Evolutionary conservation across 805 yeast genomes (phyloP).

Genomic region (Metschnikowia drakensbergensis): DNA sequence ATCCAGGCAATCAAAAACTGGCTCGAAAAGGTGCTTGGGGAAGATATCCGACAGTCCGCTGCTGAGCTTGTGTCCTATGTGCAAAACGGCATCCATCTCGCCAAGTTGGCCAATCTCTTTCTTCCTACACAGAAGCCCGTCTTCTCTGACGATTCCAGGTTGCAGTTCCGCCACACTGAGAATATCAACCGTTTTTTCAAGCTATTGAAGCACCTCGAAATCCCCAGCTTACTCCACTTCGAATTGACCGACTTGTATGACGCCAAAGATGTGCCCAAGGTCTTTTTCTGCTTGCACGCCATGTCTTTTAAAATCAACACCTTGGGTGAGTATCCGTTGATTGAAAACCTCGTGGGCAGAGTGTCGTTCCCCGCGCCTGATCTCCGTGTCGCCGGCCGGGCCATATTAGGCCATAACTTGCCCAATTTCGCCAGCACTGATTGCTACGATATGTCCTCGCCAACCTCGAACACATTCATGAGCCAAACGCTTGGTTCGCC

Average conservation of each 20-base stretch:
- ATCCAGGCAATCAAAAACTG: conserved; percentile 78
- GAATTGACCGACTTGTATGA: conserved; percentile 93
- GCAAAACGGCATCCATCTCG: conserved; percentile 81
- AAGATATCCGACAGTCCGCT: conserved; percentile 51
- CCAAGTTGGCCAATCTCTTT: conserved; percentile 69
- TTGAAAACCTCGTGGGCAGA: conserved; percentile 60
- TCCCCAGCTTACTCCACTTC: conserved; percentile 86
- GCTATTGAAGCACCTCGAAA: conserved; percentile 61
- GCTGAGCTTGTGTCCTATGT: conserved; percentile 60
- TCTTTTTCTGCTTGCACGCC: conserved; percentile 90
- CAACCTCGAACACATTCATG: conserved; percentile 17
- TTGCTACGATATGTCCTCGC: conserved; percentile 20
- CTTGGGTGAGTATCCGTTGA: conserved; percentile 53
- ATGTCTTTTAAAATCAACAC: conserved; percentile 67
- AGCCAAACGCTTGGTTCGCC: conserved; percentile 14
- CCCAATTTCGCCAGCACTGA: conserved; percentile 66
- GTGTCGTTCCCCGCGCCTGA: conserved; percentile 66
- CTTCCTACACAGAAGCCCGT: conserved; percentile 58
- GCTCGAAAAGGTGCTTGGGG: conserved; percentile 63
- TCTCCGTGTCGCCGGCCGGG: conserved; percentile 63
- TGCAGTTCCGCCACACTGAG: conserved; percentile 88
- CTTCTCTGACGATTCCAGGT: conserved; percentile 50
- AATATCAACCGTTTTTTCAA: conserved; percentile 81
- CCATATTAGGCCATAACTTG: conserved; percentile 59
- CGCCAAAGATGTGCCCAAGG: conserved; percentile 87